These are phyloP conservation scores for Collybia mongolica DNA, from an alignment of 768 basidiomycete species.

Conservation along the genomic window DNA sequence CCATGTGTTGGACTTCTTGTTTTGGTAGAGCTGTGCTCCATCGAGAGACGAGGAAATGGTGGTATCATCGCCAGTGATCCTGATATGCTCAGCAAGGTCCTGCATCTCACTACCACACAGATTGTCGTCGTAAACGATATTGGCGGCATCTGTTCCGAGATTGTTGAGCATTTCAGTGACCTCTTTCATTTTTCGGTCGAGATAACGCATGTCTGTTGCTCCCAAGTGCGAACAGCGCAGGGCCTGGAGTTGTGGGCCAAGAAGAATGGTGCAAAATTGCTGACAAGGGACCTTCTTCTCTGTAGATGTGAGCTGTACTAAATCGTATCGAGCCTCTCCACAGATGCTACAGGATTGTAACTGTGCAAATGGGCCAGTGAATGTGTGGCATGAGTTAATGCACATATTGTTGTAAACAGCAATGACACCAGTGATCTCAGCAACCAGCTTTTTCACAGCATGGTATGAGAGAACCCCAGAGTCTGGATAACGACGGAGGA, in stretches of 20 bases:
- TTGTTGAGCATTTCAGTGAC: background rate
- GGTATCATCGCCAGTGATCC: constrained; percentile 10
- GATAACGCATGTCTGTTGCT: too few relatives aligned
- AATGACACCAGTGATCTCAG: background rate
- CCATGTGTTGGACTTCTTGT: constrained; percentile 29
- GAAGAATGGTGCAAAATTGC: constrained; percentile 1
- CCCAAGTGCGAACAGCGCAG: background rate
- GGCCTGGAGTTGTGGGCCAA: constrained; percentile 1
- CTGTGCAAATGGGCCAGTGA: constrained; percentile 5
- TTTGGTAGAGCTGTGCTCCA: constrained; percentile 28
- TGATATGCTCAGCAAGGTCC: constrained; percentile 8
- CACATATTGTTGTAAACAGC: too few relatives aligned
- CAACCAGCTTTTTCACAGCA: constrained; percentile 14
- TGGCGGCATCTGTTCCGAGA: background rate
- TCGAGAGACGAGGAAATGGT: constrained; percentile 24
- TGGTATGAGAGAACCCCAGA: constrained; percentile 12
- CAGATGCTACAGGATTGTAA: background rate
- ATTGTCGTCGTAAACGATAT: too few relatives aligned
- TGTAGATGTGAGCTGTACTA: background rate
- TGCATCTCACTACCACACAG: too few relatives aligned
- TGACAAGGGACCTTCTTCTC: too few relatives aligned
- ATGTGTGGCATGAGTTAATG: constrained; percentile 19
- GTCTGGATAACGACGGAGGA: background rate
- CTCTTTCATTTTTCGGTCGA: too few relatives aligned
- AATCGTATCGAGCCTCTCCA: constrained; percentile 1